Base-by-base conservation (phyloP, 169 alveolate species). In the Cystoisospora suis region DNA sequence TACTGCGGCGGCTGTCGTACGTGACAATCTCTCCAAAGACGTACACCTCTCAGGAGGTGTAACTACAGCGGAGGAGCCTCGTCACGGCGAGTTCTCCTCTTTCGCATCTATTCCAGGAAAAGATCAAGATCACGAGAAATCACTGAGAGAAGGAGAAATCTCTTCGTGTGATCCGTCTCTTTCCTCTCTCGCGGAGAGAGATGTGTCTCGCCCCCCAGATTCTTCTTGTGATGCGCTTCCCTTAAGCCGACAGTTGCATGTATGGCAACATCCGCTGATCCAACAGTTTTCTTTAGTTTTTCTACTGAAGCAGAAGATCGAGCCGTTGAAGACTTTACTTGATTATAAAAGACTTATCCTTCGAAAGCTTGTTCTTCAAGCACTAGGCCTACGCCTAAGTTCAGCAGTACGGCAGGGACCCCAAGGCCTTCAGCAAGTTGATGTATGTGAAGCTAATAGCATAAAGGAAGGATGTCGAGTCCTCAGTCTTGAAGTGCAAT, bases 401-500 rank as follows among this genome's bases (percentile, higher is more conserved):
- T 3, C 42, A 2, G 59, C 65, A 34, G 88, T 56, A 47, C 47
- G 89, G 47, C 56, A 85, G 53, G 70, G 83, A 56, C 85, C 56
- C 70, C 89, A 45, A 44, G n/a, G 49, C n/a, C 45, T 86, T 75
- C 86, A 79, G 75, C 89, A 87, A 27, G 89, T 81, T 29, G 93
- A 90, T 27, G 70, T 90, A 27, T 59, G 87, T 32, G 90, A 80
- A 36, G 61, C 75, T 0, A 87, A 90, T 58, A 75, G 89, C 69
- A 81, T 90, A n/a, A 70, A 81, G 53, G 93, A 81, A 69, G 93
- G 90, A 32, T 90, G 93, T 69, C 75, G 93, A 40, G 87, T 90
- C 29, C 72, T 80, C 29, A 44, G 77, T 36, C 81, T 90, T 36
- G 90, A 81, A 69, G 90, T 87, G 7, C 88, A 88, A 88, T 79